Percentiles rank a stretch among this genome's conserved stretches.
Evolutionary conservation across 2,329 filamentous ascomycete species (phyloP).

Genomic region (Pestalotiopsis sp.): DNA sequence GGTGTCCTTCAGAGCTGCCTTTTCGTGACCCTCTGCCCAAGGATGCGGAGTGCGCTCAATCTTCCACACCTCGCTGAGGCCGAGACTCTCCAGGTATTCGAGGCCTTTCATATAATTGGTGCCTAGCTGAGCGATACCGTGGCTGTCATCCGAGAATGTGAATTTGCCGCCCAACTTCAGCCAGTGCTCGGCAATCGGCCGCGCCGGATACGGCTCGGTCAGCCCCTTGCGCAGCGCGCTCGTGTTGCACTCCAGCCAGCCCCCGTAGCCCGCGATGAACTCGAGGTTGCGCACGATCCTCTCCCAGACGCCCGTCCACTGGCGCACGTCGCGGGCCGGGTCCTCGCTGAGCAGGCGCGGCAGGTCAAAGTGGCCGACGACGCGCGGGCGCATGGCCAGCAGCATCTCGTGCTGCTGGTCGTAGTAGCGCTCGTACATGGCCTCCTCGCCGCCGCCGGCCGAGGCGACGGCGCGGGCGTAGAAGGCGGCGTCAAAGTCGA

Average conservation of each 20-base stretch:
- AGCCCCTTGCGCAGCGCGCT: conserved; percentile 87
- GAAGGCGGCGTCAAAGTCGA: conserved; percentile 76
- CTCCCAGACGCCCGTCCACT: conserved; percentile 69
- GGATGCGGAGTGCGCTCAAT: conserved; percentile 40
- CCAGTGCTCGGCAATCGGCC: conserved; percentile 79
- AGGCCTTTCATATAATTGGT: conserved; percentile 77
- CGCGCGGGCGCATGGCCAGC: conserved; percentile 64
- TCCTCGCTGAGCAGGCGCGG: conserved; percentile 77
- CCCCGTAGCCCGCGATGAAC: conserved; percentile 71
- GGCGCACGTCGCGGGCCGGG: conserved; percentile 61
- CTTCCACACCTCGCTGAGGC: conserved; percentile 65
- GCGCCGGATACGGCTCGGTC: conserved; percentile 83
- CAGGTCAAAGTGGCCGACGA: conserved; percentile 95
- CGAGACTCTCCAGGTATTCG: conserved; percentile 68
- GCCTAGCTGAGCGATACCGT: conserved; percentile 84
- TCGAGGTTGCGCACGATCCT: conserved; percentile 74
- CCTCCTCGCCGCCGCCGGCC: conserved; percentile 57
- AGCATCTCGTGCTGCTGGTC: conserved; percentile 87
- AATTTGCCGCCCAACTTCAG: conserved; percentile 74
- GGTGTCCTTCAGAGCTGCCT: conserved; percentile 42
- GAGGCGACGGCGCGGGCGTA: conserved; percentile 66
- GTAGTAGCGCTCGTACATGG: conserved; percentile 83
- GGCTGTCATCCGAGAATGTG: conserved; percentile 93
- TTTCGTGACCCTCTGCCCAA: conserved; percentile 26
- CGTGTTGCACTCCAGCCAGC: conserved; percentile 87